Conservation (phyloP, 2,329 filamentous ascomycete genomes). For the Rhinocladiella mackenziei region DNA sequence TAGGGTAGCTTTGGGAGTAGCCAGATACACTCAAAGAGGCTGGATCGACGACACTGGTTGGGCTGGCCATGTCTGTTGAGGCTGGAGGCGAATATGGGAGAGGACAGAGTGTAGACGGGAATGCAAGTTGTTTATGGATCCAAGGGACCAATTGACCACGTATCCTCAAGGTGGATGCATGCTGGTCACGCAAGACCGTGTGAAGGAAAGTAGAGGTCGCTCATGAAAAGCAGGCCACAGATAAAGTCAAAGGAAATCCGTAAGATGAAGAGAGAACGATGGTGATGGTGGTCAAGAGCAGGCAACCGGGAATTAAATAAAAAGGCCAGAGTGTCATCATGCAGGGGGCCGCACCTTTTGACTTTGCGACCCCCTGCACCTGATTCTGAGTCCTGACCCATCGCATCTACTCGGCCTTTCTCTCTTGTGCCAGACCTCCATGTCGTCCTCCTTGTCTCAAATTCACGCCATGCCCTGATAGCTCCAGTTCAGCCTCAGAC, state of each 20-base stretch:
- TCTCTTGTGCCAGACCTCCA: background rate
- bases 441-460: slow-evolving; percentile 3
- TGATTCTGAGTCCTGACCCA: slow-evolving; percentile 1
- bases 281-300: slow-evolving; percentile 13
- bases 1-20: slow-evolving; percentile 23
- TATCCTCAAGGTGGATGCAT: slow-evolving; percentile 27
- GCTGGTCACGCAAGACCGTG: slow-evolving; percentile 16
- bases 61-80: slow-evolving; percentile 17
- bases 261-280: slow-evolving; percentile 4
- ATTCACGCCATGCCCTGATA: slow-evolving; percentile 20
- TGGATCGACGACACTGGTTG: slow-evolving; percentile 20
- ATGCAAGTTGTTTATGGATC: slow-evolving; percentile 8
- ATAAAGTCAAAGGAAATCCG: slow-evolving; percentile 5
- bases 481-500: slow-evolving; percentile 22
- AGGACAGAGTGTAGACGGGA: slow-evolving; percentile 14
- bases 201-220: slow-evolving; percentile 13
- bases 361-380: background rate
- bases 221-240: slow-evolving; percentile 11
- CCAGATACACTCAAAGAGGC: slow-evolving; percentile 14
- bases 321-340: slow-evolving; percentile 25
- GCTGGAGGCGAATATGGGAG: slow-evolving; percentile 2
- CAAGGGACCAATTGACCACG: slow-evolving; percentile 24
- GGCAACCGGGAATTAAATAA: slow-evolving; percentile 25
- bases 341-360: slow-evolving; percentile 7
- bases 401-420: slow-evolving; percentile 1